Percentiles rank a stretch among this genome's conserved stretches.
phyloP scores from a whole-genome alignment of 495 filamentous ascomycete genomes.

The Xylaria flabelliformis region DNA sequence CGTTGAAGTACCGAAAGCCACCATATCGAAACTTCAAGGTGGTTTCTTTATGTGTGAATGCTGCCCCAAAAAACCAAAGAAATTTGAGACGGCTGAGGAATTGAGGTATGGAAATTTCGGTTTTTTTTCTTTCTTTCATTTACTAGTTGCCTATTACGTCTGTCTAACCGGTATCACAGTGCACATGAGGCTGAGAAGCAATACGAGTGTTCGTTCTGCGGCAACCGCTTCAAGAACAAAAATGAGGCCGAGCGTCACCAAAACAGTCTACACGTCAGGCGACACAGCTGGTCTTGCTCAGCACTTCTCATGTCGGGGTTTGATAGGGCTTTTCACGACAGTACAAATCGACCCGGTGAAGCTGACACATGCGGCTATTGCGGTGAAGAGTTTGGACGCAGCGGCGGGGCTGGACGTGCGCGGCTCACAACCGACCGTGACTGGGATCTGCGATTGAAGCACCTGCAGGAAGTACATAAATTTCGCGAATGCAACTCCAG shows the following conservation, averaged over 20 bases:
- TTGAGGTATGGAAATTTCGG: conserved; percentile 66
- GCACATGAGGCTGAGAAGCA: conserved; percentile 92
- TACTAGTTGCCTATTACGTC: not conserved
- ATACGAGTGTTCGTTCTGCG: conserved; percentile 89
- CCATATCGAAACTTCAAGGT: conserved; percentile 51
- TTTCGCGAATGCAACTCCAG: conserved; percentile 97
- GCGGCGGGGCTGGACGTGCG: conserved; percentile 48
- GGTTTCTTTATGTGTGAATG: conserved; percentile 87
- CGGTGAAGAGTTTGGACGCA: conserved; percentile 86
- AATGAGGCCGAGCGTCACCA: conserved; percentile 98
- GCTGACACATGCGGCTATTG: conserved; percentile 94
- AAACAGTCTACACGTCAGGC: conserved; percentile 91
- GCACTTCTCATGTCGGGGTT: conserved; percentile 69
- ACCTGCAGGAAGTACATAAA: conserved; percentile 90
- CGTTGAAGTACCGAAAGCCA: conserved; percentile 50
- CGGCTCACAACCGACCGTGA: conserved; percentile 60
- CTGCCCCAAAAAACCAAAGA: conserved; percentile 98
- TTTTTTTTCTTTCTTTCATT: not conserved
- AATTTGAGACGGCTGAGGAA: conserved; percentile 87
- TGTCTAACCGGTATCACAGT: conserved; percentile 40
- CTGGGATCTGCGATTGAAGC: conserved; percentile 84
- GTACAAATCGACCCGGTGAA: conserved; percentile 61
- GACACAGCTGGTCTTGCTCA: conserved; percentile 98
- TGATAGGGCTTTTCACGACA: conserved; percentile 85
- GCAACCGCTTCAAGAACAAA: conserved; percentile 98